Base-by-base conservation (phyloP, 2,329 filamentous ascomycete genomes). In the Dothistroma septosporum region DNA sequence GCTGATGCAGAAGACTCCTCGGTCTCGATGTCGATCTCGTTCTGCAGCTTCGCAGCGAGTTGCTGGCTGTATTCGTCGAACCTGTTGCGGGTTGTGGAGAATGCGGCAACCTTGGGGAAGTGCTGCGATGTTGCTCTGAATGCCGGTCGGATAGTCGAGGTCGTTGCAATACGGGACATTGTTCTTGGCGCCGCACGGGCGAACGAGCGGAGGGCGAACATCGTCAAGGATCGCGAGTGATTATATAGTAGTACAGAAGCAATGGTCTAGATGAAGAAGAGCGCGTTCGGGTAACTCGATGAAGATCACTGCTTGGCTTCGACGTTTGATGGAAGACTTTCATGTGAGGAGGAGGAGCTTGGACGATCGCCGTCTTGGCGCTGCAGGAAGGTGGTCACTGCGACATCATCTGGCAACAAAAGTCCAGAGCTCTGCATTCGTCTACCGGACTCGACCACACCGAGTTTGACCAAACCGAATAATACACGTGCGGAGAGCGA, bases 21-120 rank as follows among this genome's bases (percentile, higher is more conserved):
- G 71, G 86, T 85, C 83, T 97, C 94, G 73, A 96, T 87, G 75
- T 86, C 80, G 67, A 95, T 82, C 80, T 96, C 92, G 73, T 86
- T 87, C 67, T 90, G 85, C 54, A 99, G 85, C 84, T 97, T 97
- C 61, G 87, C 85, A 46, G 87, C 84, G 57, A 99, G 87, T 78
- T 97, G 91, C 67, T 88, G 82, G 72, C 95, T 90, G 64, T 84
- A 85, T 81, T 68, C 66, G 57, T 73, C 76, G 68, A 68, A 73
- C 69, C 72, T 73, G 61, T 63, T 68, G 44, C 44, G 70, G 16
- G 79, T 78, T 55, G 76, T 74, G 68, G 76, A 76, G 73, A 82
- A 82, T 24, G 62, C 53, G 35, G 63, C 60, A 54, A 60, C 58
- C 73, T 74, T 64, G 28, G 62, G 64, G 14, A 61, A 55, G 61